Base-by-base conservation (phyloP, 75 land plant species). In the Picea sitchensis region DNA sequence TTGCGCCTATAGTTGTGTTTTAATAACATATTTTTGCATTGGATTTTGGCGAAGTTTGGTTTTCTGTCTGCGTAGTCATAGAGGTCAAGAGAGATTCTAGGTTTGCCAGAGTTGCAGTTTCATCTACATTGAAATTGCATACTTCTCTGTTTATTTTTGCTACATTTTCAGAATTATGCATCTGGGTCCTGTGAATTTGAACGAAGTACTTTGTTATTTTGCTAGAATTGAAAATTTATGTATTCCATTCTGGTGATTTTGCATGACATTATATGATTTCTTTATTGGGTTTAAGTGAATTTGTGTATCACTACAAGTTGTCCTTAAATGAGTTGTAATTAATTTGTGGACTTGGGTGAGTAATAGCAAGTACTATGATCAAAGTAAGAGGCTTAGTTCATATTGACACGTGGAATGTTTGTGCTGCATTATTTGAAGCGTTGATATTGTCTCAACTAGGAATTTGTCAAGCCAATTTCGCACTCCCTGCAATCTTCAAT, bases 281-380 rank as follows among this genome's bases (percentile, higher is more conserved):
- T 71, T 38, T n/a, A 5, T 47, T 47, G 51, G 51, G 51, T 0
- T 7, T 47, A 5, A 47, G 54, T 44, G 21, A 6, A 47, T 47
- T 47, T 47, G 7, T 6, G 21, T 41, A 20, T 69, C 57, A 65
- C 81, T 20, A 81, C 83, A 21, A 83, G 85, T 15, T 92, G 91
- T 79, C 6, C 74, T 79, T 0, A 90, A 91, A 91, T 76, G 54
- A 15, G 54, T 6, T 8, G 8, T n/a, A 41, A 0, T 20, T 38
- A 17, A 41, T 18, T 18, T 9, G 9, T 0, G 18, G 20, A 71
- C n/a, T 36, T 36, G 38, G 38, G 38, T 36, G 38, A 36, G 3
- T 36, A 36, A 36, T 36, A 36, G 38, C 38, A 36, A 36, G 38
- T 36, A 36, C 38, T 36, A 36, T 36, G 38, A 36, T 36, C 38